Evolutionary conservation across 2,329 filamentous ascomycete genomes (phyloP), one percentile per base, ranked within the genome.

Genomic region (Lizonia empirigonia): DNA sequence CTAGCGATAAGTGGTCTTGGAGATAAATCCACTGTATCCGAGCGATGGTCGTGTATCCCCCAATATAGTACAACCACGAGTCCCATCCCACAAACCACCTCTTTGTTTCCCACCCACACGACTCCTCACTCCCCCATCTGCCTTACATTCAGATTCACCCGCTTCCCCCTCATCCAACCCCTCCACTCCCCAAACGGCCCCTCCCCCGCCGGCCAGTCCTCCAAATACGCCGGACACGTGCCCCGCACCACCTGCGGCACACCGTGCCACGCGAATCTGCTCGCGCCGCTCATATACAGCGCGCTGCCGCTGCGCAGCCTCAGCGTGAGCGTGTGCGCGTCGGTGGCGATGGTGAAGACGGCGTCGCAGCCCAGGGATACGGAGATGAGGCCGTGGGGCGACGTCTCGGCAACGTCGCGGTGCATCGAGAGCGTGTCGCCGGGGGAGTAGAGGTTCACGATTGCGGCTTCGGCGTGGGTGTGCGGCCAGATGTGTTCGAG

Each of bases 351-450:
- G 68, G 97, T 84, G 67, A 99, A 97, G 2, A 97, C 77, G 1
- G 86, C 89, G 62, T 97, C 92, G 64, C 93, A 97, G 2, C 94
- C 94, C 37, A 97, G 79, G 63, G 90, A 96, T 32, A 97, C 77
- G 61, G 91, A 96, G 15, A 96, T 84, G 22, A 97, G 80, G 0
- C 90, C 90, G 44, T 81, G 85, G 62, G 90, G 83, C 39, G 87
- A 88, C 60, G 89, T 81, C 75, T 97, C 94, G 58, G 91, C 95
- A 33, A 97, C 91, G 68, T 99, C 94, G 9, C 94, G 86, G 76
- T 97, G 94, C 72, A 96, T 83, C 77, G 90, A 93, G 71, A 97
- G 85, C 1, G 89, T 95, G 68, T 97, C 93, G 16, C 90, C 90
- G 0, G 94, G 90, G 0, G 86, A 89, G 75, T 97, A 97, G 41